A percentile compares a stretch with the other conserved stretches of the same genome.
phyloP scores from a whole-genome alignment of 139 green algal species.

The Monoraphidium neglectum region DNA sequence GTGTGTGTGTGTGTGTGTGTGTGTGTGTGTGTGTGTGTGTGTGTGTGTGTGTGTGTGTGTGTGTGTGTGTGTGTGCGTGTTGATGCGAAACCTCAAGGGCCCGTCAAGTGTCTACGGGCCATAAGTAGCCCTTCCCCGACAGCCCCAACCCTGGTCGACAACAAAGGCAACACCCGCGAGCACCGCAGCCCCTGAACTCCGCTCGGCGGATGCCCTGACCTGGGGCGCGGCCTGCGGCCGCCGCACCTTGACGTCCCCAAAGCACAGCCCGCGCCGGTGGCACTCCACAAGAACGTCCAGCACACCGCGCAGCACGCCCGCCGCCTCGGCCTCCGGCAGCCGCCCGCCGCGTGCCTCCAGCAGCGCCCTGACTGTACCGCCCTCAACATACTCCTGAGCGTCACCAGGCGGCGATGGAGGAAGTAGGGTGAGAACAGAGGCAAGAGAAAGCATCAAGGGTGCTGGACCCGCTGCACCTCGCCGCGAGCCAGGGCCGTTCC shows the following conservation, averaged over 20 bases:
- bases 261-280: constrained; percentile 39
- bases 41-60: neutral
- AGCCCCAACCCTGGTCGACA: no score
- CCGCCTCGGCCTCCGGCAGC: constrained; percentile 44
- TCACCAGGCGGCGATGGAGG: no score
- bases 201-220: no score
- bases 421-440: no score
- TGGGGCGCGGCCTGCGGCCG: no score
- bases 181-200: no score
- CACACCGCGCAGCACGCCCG: constrained; percentile 43
- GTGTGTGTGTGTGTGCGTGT: constrained; percentile 18
- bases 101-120: constrained; percentile 47
- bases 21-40: neutral
- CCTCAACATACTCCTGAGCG: no score
- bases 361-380: no score
- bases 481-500: no score
- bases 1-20: neutral
- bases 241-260: constrained; percentile 59
- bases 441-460: no score
- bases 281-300: constrained; percentile 52
- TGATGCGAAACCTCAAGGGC: constrained; percentile 48
- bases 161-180: no score
- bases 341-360: constrained; percentile 7
- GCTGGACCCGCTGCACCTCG: no score
- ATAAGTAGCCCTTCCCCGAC: constrained; percentile 1